Evolutionary conservation across 176 grass and related monocot genomes (phyloP), one percentile per base, ranked within the genome.

Genomic region (Pharus latifolius): DNA sequence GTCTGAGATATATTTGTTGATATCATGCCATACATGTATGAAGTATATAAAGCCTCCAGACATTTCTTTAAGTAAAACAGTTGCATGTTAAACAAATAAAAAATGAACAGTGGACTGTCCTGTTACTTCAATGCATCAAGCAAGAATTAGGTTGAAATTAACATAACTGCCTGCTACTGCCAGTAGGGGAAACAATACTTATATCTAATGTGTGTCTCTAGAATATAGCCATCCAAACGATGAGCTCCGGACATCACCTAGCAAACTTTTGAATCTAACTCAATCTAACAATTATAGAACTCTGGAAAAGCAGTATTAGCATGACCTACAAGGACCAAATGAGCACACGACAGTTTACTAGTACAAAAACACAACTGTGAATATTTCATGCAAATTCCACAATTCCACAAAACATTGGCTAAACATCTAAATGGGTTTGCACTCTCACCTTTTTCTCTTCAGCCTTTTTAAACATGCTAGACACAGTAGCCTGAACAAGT

Each of bases 401-500:
- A 3, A 37, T 63, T 59, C 24, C 23, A 37, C 1, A 69, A 29
- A 40, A 22, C 18, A 63, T 13, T 73, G 5, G 19, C 15, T 10
- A 56, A 1, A 53, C 4, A 72, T 70, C 31, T 81, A 60, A 56
- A 13, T 42, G 26, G 53, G 24, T 76, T 64, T 35, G 17, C 29
- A 58, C 18, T 58, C 22, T 78, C 56, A 88, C 86, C 65, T 92
- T 91, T 78, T 85, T 85, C 32, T 88, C 78, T 49, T 64, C 74
- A 58, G 47, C 86, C 75, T 90, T 93, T 35, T 83, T 79, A 73
- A 98, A 90, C 55, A 97, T 72, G 54, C 43, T 72, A 71, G 89
- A 97, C 63, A 97, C 65, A 68, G 87, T 93, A 83, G 89, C 74
- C 77, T 92, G 94, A 70, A 97, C 89, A 26, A 79, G 80, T 77